These are phyloP conservation scores for Colletotrichum tamarilloi DNA, from an alignment of 2,329 filamentous ascomycete species.

Conservation along the genomic window DNA sequence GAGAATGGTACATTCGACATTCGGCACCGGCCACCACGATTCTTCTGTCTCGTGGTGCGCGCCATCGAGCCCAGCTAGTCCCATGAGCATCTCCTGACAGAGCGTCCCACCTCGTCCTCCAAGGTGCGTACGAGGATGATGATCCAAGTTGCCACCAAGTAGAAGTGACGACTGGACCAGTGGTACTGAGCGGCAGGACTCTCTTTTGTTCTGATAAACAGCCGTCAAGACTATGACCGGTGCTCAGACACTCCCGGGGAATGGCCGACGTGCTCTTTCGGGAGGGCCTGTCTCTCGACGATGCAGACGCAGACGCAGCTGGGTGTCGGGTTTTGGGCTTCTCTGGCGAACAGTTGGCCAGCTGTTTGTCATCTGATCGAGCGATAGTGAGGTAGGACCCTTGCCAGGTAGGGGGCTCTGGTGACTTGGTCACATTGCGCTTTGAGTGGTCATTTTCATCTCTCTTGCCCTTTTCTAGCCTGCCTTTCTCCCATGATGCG, in stretches of 20 bases:
- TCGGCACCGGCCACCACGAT: not conserved
- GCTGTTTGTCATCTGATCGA: not conserved
- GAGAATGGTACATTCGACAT: not conserved
- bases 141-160: not conserved
- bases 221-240: not conserved
- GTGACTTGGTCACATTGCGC: not conserved
- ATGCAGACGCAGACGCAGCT: not conserved
- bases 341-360: not conserved
- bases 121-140: not conserved
- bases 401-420: not conserved
- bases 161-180: not conserved
- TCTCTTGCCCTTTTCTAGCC: not conserved
- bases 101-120: too few relatives aligned
- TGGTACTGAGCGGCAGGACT: not conserved
- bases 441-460: not conserved
- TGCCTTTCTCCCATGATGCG: conserved; percentile 7
- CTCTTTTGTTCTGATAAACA: too few relatives aligned
- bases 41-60: not conserved
- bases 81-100: not conserved
- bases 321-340: too few relatives aligned
- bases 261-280: not conserved
- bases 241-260: not conserved
- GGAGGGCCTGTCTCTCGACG: too few relatives aligned
- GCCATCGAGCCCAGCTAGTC: not conserved
- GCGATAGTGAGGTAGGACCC: not conserved